phyloP scores from a whole-genome alignment of 2,329 filamentous ascomycete species.

The Cadophora malorum region DNA sequence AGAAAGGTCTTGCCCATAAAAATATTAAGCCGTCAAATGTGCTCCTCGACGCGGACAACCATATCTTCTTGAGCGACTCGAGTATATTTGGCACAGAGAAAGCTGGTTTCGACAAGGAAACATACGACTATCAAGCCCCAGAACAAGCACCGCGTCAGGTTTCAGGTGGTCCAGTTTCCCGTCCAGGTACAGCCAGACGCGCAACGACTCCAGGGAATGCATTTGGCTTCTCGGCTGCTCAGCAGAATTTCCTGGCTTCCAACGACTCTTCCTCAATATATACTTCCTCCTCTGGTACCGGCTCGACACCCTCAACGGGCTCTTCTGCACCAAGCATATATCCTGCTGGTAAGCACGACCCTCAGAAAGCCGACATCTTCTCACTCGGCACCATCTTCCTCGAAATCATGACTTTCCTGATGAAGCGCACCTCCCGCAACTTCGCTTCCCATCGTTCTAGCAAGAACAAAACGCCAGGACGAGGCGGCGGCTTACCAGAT shows the following conservation, averaged over 20 bases:
- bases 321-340: conserved; percentile 26
- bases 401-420: conserved; percentile 71
- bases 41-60: conserved; percentile 68
- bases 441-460: conserved; percentile 71
- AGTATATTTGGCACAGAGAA: conserved; percentile 54
- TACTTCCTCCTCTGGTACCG: conserved; percentile 33
- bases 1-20: conserved; percentile 66
- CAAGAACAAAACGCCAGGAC: conserved; percentile 60
- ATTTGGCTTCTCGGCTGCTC: conserved; percentile 21
- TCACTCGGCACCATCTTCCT: conserved; percentile 76
- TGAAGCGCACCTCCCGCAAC: conserved; percentile 70
- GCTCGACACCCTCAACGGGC: conserved; percentile 7
- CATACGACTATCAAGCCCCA: conserved; percentile 76
- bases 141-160: conserved; percentile 54
- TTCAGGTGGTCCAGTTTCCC: conserved; percentile 45
- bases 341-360: conserved; percentile 50
- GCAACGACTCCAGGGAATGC: conserved; percentile 40
- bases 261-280: conserved; percentile 38
- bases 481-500: conserved; percentile 65
- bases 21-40: conserved; percentile 76
- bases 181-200: conserved; percentile 39
- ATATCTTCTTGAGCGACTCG: conserved; percentile 72
- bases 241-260: conserved; percentile 25
- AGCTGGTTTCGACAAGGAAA: conserved; percentile 67
- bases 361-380: conserved; percentile 72